Conservation (phyloP, 176 grass and related monocot species). For the Zea mays region DNA sequence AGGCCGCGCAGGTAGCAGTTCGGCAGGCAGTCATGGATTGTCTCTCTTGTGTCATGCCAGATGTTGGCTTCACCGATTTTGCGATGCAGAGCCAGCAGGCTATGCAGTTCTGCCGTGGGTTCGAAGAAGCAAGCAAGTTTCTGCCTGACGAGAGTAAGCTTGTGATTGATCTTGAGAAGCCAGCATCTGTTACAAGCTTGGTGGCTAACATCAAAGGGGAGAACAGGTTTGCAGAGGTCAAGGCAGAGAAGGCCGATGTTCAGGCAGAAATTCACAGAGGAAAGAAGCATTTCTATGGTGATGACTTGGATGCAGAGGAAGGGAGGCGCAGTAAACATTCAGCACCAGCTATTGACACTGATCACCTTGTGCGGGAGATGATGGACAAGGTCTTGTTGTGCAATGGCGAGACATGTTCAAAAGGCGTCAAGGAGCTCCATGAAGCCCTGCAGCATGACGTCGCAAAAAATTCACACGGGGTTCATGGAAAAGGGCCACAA, state of each 20-base stretch:
- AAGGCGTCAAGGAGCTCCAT: constrained; percentile 62
- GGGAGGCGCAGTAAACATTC: constrained; percentile 81
- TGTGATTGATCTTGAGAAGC: constrained; percentile 60
- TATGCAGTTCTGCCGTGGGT: constrained; percentile 60
- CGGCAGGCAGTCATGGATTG: too few relatives aligned
- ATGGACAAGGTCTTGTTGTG: constrained; percentile 88
- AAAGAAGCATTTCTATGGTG: constrained; percentile 71
- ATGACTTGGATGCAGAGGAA: constrained; percentile 79
- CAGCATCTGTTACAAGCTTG: not conserved
- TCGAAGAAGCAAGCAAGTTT: constrained; percentile 69
- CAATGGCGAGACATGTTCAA: constrained; percentile 61
- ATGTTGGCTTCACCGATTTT: constrained; percentile 38
- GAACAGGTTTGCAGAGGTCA: constrained; percentile 41
- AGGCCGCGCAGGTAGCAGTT: too few relatives aligned
- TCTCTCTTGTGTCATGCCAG: constrained; percentile 27
- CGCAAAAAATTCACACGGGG: constrained; percentile 37
- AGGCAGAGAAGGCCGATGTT: constrained; percentile 38
- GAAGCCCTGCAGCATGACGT: constrained; percentile 59
- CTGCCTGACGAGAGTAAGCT: constrained; percentile 63
- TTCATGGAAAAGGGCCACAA: constrained; percentile 44
- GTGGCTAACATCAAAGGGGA: constrained; percentile 18
- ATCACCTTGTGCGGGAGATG: constrained; percentile 74
- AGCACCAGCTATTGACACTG: constrained; percentile 49
- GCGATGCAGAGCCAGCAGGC: constrained; percentile 51
- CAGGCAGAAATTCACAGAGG: constrained; percentile 43